A percentile compares a stretch with the other conserved stretches of the same genome.
Evolutionary conservation across 2,329 filamentous ascomycete genomes (phyloP).

Genomic region (Hymenotorrendiella dingleyae): DNA sequence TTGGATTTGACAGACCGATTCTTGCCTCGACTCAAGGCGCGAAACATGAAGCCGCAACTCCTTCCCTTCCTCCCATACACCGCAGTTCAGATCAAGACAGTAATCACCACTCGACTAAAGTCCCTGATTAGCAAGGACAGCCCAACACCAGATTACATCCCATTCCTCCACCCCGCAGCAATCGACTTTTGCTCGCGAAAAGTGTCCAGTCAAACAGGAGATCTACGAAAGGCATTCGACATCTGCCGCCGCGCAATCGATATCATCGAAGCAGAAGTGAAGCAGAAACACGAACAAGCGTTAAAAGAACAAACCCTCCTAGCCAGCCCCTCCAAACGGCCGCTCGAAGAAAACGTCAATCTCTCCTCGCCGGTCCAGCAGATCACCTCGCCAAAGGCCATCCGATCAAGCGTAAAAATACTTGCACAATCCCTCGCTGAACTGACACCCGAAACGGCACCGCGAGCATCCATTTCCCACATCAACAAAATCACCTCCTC

Average conservation of each 20-base stretch:
- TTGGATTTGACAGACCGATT: constrained; percentile 94
- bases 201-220: constrained; percentile 87
- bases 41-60: constrained; percentile 83
- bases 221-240: constrained; percentile 91
- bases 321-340: constrained; percentile 65
- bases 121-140: constrained; percentile 58
- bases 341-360: constrained; percentile 77
- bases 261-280: constrained; percentile 78
- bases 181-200: constrained; percentile 94
- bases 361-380: constrained; percentile 48
- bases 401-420: too few relatives aligned
- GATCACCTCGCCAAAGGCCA: constrained; percentile 29
- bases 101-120: constrained; percentile 78
- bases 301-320: constrained; percentile 49
- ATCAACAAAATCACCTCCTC: constrained; percentile 86
- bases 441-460: constrained; percentile 72
- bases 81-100: constrained; percentile 76
- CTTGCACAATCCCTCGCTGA: constrained; percentile 43
- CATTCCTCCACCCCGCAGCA: constrained; percentile 89
- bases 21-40: constrained; percentile 84
- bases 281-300: constrained; percentile 62
- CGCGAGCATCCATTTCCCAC: constrained; percentile 82
- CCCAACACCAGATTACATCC: constrained; percentile 55
- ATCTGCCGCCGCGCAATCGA: constrained; percentile 87
- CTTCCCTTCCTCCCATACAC: constrained; percentile 92